Conservation (phyloP, 768 basidiomycete genomes). For the Lentinula sp. region DNA sequence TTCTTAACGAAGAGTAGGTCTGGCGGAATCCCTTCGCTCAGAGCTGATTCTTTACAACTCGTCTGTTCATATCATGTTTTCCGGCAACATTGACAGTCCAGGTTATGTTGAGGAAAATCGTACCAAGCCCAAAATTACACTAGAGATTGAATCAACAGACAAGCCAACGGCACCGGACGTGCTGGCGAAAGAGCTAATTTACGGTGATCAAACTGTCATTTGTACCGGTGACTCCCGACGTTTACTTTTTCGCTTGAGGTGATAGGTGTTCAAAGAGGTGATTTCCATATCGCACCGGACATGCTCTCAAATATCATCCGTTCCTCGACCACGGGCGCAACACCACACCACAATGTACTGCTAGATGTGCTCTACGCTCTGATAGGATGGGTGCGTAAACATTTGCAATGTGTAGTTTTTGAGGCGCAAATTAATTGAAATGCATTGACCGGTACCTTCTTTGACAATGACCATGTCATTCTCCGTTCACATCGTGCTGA, state of each 20-base stretch:
- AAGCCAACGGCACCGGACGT: slow-evolving; percentile 55
- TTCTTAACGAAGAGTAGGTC: slow-evolving; percentile 36
- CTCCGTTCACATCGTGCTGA: slow-evolving; percentile 3
- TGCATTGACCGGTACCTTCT: not conserved
- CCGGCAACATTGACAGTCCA: slow-evolving; percentile 21
- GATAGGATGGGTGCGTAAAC: slow-evolving; percentile 35
- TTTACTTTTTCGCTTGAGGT: not conserved
- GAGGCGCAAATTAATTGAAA: not conserved
- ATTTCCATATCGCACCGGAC: slow-evolving; percentile 73
- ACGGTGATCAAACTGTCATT: slow-evolving; percentile 33
- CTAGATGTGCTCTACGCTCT: slow-evolving; percentile 47
- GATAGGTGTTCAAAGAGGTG: slow-evolving; percentile 60
- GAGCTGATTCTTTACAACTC: slow-evolving; percentile 78
- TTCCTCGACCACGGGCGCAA: slow-evolving; percentile 56
- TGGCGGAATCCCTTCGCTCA: slow-evolving; percentile 77
- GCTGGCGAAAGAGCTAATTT: slow-evolving; percentile 52
- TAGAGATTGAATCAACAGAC: slow-evolving; percentile 73
- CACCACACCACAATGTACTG: slow-evolving; percentile 55
- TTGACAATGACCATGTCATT: not conserved
- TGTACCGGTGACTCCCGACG: not conserved
- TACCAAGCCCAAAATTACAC: slow-evolving; percentile 68
- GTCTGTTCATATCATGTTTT: slow-evolving; percentile 76
- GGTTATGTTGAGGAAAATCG: slow-evolving; percentile 17
- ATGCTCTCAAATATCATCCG: slow-evolving; percentile 64
- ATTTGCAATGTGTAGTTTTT: not conserved